These are phyloP conservation scores for Pleurotus tuber-regium DNA, from an alignment of 768 basidiomycete genomes.

Conservation along the genomic window DNA sequence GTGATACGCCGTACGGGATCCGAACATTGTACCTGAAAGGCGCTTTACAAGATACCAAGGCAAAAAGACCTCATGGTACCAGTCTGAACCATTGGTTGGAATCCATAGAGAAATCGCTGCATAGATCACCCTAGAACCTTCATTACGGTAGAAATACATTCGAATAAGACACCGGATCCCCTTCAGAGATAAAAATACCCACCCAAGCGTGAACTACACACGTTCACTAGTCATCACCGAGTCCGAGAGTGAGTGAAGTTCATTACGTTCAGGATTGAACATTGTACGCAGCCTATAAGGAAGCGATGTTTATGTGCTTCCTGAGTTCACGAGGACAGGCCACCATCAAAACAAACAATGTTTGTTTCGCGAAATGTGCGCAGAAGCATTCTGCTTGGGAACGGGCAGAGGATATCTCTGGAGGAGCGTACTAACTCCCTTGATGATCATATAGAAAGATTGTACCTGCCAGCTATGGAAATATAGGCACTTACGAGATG, in stretches of 20 bases:
- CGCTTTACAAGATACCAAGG: neutral
- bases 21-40: neutral
- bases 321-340: neutral
- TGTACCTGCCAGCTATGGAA: too few species aligned
- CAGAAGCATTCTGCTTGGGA: neutral
- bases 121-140: neutral
- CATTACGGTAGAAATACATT: neutral
- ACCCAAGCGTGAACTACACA: neutral
- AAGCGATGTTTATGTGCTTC: neutral
- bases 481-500: too few species aligned
- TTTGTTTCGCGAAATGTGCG: slow-evolving; percentile 1
- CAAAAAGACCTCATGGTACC: neutral
- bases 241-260: neutral
- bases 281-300: neutral
- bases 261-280: neutral
- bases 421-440: too few species aligned
- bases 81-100: neutral
- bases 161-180: neutral
- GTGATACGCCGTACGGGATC: neutral
- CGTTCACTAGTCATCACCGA: neutral
- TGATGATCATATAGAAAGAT: too few species aligned
- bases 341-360: neutral
- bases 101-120: neutral
- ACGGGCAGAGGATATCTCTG: neutral
- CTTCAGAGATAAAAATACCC: neutral